Evolutionary conservation across 2,329 filamentous ascomycete species (phyloP).

Genomic region (Cladophialophora immunda): DNA sequence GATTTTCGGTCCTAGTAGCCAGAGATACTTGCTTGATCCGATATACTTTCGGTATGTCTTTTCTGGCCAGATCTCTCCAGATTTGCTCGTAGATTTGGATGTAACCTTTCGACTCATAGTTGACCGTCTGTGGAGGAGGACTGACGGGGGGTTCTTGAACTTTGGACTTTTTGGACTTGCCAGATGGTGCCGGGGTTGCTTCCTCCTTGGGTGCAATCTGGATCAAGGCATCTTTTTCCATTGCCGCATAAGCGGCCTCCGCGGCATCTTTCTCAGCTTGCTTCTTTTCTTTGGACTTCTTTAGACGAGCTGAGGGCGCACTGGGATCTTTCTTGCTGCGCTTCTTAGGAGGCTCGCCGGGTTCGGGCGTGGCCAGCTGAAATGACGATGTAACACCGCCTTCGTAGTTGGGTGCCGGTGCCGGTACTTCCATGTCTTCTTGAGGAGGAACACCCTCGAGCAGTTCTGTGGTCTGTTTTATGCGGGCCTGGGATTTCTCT

Average conservation of each 20-base stretch:
- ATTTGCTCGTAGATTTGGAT: constrained; percentile 98
- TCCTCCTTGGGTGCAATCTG: constrained; percentile 68
- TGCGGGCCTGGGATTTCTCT: constrained; percentile 90
- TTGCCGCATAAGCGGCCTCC: constrained; percentile 83
- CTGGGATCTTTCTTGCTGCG: constrained; percentile 62
- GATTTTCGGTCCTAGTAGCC: constrained; percentile 87
- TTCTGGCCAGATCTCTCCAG: constrained; percentile 91
- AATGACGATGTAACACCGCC: constrained; percentile 88
- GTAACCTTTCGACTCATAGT: constrained; percentile 89
- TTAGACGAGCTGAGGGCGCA: constrained; percentile 68
- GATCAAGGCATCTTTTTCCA: constrained; percentile 53
- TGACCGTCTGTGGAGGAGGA: constrained; percentile 62
- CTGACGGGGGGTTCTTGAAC: constrained; percentile 53
- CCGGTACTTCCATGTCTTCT: constrained; percentile 77
- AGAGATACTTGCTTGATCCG: constrained; percentile 88
- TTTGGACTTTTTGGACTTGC: constrained; percentile 52
- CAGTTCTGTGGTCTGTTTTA: constrained; percentile 84
- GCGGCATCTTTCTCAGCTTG: constrained; percentile 77
- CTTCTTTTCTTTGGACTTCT: constrained; percentile 84
- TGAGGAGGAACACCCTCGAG: constrained; percentile 75
- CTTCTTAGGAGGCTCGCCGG: constrained; percentile 59
- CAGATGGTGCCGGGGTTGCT: constrained; percentile 52
- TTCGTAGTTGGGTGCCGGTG: constrained; percentile 81
- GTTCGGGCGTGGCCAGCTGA: constrained; percentile 67
- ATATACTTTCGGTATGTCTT: constrained; percentile 91